phyloP scores from a whole-genome alignment of 2,329 filamentous ascomycete genomes.

The Fusarium torulosum region DNA sequence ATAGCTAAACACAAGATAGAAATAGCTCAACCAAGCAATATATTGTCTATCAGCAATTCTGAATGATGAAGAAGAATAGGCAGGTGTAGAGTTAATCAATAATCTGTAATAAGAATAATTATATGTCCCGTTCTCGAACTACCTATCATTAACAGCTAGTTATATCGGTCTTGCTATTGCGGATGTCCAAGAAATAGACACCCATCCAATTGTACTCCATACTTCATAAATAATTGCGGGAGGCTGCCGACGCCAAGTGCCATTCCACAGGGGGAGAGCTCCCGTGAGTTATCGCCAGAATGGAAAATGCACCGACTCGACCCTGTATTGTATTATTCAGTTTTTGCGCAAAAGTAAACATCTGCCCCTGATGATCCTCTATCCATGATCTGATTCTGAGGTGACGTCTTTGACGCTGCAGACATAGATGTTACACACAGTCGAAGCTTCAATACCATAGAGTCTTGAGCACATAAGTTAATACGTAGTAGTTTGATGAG shows the following conservation, averaged over 20 bases:
- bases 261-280: constrained; percentile 16
- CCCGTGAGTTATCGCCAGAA: constrained; percentile 10
- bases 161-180: no score
- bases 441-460: background rate
- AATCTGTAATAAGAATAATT: background rate
- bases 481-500: background rate
- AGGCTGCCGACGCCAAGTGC: constrained; percentile 37
- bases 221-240: constrained; percentile 22
- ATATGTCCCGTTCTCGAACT: no score
- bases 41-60: background rate
- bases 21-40: background rate
- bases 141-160: no score
- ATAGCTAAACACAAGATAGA: background rate
- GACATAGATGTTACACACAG: background rate
- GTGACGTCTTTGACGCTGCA: no score
- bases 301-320: constrained; percentile 8
- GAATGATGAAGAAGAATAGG: no score
- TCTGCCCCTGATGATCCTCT: background rate
- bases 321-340: constrained; percentile 1
- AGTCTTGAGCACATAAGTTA: background rate
- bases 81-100: background rate
- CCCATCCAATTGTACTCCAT: background rate
- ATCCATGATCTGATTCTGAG: background rate
- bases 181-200: no score
- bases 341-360: background rate